These are phyloP conservation scores for Umbelopsis sp. DNA, from an alignment of 192 early-diverging fungal species.

Conservation along the genomic window DNA sequence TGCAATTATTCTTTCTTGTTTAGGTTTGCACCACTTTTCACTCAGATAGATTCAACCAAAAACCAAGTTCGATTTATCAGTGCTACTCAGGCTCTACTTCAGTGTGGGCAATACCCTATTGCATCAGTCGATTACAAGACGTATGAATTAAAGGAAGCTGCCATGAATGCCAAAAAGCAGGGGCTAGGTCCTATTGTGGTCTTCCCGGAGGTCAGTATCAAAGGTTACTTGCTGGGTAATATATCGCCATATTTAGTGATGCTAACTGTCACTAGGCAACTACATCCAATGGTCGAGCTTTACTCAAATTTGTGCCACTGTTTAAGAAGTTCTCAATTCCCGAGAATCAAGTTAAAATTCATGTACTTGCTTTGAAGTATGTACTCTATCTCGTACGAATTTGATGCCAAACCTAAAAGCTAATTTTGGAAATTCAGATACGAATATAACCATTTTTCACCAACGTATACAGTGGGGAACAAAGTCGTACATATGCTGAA, in stretches of 20 bases:
- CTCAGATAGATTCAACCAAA: constrained; percentile 49
- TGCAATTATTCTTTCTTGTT: not conserved
- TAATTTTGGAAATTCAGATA: constrained; percentile 50
- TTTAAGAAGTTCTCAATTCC: constrained; percentile 63
- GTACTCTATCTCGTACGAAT: not conserved
- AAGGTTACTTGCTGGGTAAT: not conserved
- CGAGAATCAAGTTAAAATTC: constrained; percentile 60
- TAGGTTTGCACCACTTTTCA: constrained; percentile 68
- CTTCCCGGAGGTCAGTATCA: constrained; percentile 63
- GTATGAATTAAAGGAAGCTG: constrained; percentile 45
- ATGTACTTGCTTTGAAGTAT: constrained; percentile 67
- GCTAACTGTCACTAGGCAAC: constrained; percentile 55
- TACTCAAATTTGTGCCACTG: constrained; percentile 75
- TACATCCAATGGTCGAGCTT: constrained; percentile 84
- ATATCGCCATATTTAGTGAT: not conserved
- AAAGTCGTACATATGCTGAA: constrained; percentile 50
- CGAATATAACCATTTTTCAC: constrained; percentile 62
- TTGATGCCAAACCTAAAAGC: not conserved
- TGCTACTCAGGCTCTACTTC: constrained; percentile 43
- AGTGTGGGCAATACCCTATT: constrained; percentile 51
- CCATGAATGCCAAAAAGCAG: constrained; percentile 40
- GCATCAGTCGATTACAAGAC: constrained; percentile 29
- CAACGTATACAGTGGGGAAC: constrained; percentile 66
- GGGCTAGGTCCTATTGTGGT: constrained; percentile 60
- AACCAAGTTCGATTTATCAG: constrained; percentile 53